Percentiles rank a stretch among this genome's conserved stretches.
Conservation (phyloP, 805 yeast genomes). For the Barnettozyma populi region DNA sequence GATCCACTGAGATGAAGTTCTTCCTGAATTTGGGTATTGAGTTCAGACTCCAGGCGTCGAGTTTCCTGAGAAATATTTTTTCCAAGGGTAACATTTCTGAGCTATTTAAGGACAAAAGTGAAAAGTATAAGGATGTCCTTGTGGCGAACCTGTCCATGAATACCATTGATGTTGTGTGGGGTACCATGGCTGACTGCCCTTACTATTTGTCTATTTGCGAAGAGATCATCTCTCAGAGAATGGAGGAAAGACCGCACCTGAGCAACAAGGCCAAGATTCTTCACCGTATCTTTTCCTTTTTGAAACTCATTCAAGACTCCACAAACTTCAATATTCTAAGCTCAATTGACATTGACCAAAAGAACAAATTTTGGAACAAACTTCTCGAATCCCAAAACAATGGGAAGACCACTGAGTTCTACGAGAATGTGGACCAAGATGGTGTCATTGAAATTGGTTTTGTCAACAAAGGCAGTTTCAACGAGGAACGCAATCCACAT, state of each 20-base stretch:
- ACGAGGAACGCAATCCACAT: constrained; percentile 26
- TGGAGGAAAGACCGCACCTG: constrained; percentile 56
- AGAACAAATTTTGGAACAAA: constrained; percentile 11
- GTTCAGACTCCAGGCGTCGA: constrained; percentile 68
- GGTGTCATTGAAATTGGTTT: constrained; percentile 44
- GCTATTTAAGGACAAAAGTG: constrained; percentile 33
- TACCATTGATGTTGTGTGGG: constrained; percentile 85
- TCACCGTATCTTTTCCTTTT: constrained; percentile 72
- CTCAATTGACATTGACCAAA: constrained; percentile 11
- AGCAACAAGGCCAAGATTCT: constrained; percentile 72
- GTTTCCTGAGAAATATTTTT: constrained; percentile 56
- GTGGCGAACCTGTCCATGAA: constrained; percentile 84
- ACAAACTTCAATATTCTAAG: constrained; percentile 26
- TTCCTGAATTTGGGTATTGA: constrained; percentile 70
- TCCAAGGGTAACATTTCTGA: constrained; percentile 39
- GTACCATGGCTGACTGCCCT: constrained; percentile 81
- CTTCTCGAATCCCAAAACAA: constrained; percentile 12
- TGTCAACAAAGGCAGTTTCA: constrained; percentile 14
- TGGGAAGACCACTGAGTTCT: constrained; percentile 29
- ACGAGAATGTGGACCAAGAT: constrained; percentile 37
- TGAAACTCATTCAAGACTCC: constrained; percentile 73
- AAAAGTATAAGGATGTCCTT: constrained; percentile 77
- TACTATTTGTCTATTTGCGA: constrained; percentile 74
- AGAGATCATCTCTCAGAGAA: constrained; percentile 62
- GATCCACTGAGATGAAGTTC: constrained; percentile 62